These are phyloP conservation scores for Debaryomyces subglobosus DNA, from an alignment of 1,139 yeast genomes.

Conservation along the genomic window DNA sequence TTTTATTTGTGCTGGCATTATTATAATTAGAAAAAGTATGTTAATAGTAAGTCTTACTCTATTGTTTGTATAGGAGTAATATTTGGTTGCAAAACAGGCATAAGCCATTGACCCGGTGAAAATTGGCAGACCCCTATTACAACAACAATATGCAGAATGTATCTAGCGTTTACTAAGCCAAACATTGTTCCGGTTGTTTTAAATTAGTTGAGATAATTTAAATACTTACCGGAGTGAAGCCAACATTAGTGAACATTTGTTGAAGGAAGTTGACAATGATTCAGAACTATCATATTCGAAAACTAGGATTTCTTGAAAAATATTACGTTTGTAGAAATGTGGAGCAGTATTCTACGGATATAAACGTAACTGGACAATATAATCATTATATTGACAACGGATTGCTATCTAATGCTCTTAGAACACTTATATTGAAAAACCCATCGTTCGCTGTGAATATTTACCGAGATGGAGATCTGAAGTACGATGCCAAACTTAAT, in stretches of 20 bases:
- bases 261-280: not conserved
- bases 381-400: conserved; percentile 18
- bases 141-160: not conserved
- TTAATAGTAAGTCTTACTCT: not conserved
- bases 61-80: not conserved
- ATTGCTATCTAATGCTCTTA: conserved; percentile 30
- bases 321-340: conserved; percentile 31
- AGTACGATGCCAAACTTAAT: conserved; percentile 14
- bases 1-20: conserved; percentile 19
- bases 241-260: not conserved
- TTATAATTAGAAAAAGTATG: not conserved
- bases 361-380: conserved; percentile 30
- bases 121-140: not conserved
- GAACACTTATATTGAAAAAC: conserved; percentile 21
- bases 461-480: conserved; percentile 18
- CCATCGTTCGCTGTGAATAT: conserved; percentile 27
- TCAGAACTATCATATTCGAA: conserved; percentile 1
- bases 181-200: too few species aligned
- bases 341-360: conserved; percentile 29
- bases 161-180: too few species aligned
- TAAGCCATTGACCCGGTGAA: conserved; percentile 1
- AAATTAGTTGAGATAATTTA: not conserved
- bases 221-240: not conserved
- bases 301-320: conserved; percentile 24
- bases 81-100: conserved; percentile 6